Conservation (phyloP, 352 stramenopile genomes). For the Globisporangium nunn region DNA sequence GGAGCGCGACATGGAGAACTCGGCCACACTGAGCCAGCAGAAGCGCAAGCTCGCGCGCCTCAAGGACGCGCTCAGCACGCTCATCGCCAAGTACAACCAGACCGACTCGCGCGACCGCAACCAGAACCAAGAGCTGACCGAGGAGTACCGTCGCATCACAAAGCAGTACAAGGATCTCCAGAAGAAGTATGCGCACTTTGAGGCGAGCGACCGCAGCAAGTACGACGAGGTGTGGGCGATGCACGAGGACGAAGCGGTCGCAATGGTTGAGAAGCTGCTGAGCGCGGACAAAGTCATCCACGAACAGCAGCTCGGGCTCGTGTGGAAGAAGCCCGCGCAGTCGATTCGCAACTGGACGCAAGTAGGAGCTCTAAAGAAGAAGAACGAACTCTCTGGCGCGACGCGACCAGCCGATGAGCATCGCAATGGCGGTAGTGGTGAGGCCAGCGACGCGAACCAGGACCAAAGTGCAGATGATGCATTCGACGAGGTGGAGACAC, state of each 20-base stretch:
- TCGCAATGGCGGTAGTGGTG: conserved; percentile 3
- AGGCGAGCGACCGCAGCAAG: conserved; percentile 80
- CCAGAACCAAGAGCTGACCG: conserved; percentile 90
- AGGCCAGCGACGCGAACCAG: conserved; percentile 5
- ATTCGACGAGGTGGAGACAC: conserved; percentile 43
- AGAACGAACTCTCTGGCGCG: conserved; percentile 5
- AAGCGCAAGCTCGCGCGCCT: conserved; percentile 91
- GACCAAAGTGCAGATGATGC: conserved; percentile 22
- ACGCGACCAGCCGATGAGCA: conserved; percentile 7
- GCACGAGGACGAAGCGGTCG: conserved; percentile 85
- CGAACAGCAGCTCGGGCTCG: conserved; percentile 86
- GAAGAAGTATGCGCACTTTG: conserved; percentile 93
- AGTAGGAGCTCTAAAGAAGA: conserved; percentile 21
- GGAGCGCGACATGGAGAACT: conserved; percentile 94
- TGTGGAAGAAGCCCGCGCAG: conserved; percentile 53
- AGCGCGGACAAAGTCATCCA: conserved; percentile 87
- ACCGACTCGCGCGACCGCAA: conserved; percentile 82
- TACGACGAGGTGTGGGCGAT: conserved; percentile 90
- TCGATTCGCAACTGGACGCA: conserved; percentile 51
- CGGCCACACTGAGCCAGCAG: conserved; percentile 86
- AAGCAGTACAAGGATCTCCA: conserved; percentile 96
- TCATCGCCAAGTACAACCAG: conserved; percentile 91
- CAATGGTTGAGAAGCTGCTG: conserved; percentile 84
- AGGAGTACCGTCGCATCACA: conserved; percentile 90
- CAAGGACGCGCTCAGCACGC: conserved; percentile 86